These are phyloP conservation scores for Rhizopogon salebrosus DNA, from an alignment of 768 basidiomycete species.

Conservation along the genomic window DNA sequence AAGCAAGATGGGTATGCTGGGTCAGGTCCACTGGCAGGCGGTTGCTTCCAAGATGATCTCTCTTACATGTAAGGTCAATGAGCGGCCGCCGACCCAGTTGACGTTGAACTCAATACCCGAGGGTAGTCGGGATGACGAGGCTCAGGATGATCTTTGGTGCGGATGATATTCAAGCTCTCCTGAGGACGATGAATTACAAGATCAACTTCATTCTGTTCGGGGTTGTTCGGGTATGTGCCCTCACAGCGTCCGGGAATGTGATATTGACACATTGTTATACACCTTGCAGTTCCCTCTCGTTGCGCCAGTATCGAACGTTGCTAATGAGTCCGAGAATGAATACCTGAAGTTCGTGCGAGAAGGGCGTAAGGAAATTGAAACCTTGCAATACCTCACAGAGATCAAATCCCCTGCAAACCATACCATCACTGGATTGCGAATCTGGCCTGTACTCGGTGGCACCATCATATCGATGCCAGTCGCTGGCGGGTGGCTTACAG, in stretches of 20 bases:
- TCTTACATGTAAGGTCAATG: too few species aligned
- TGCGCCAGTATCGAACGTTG: background rate
- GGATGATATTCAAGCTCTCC: background rate
- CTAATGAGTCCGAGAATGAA: background rate
- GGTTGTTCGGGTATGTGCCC: too few species aligned
- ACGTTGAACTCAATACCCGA: too few species aligned
- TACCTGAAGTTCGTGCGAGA: constrained; percentile 9
- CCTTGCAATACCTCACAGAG: constrained; percentile 6
- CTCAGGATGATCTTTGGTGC: too few species aligned
- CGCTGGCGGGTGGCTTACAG: background rate
- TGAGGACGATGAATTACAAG: background rate
- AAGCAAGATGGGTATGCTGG: too few species aligned
- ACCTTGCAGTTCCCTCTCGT: constrained; percentile 9
- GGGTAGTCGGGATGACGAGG: too few species aligned
- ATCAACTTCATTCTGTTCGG: background rate
- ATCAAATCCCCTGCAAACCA: constrained; percentile 5
- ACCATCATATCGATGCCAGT: background rate
- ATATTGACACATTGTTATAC: background rate
- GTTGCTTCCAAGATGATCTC: too few species aligned
- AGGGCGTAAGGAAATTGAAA: constrained; percentile 3
- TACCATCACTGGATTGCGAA: constrained; percentile 4
- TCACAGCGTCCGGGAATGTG: too few species aligned
- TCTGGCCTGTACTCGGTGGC: background rate
- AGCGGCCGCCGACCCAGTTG: too few species aligned
- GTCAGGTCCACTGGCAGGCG: too few species aligned